These are phyloP conservation scores for Bipolaris victoriae DNA, from an alignment of 2,329 filamentous ascomycete species.

Conservation along the genomic window DNA sequence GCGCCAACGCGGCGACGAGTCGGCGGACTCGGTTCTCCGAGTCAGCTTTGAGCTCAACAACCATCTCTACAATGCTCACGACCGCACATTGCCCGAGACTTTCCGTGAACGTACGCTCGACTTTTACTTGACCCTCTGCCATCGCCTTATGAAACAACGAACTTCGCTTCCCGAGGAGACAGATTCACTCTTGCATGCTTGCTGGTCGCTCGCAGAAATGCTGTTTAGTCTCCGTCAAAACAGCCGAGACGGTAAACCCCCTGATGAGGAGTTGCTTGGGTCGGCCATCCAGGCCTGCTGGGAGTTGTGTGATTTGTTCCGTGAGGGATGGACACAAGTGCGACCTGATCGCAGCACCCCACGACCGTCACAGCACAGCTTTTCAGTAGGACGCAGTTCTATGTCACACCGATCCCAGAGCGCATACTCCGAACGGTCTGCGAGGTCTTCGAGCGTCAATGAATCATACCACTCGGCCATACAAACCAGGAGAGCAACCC, in stretches of 20 bases:
- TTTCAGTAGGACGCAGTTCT: slow-evolving; percentile 52
- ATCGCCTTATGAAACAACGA: slow-evolving; percentile 94
- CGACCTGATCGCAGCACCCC: slow-evolving; percentile 86
- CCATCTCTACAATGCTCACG: slow-evolving; percentile 91
- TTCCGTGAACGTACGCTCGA: slow-evolving; percentile 90
- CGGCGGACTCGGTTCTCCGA: slow-evolving; percentile 82
- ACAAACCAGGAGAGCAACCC: slow-evolving; percentile 43
- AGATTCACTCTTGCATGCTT: slow-evolving; percentile 81
- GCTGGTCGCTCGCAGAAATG: slow-evolving; percentile 91
- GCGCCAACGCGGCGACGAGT: slow-evolving; percentile 75
- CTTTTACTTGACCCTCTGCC: slow-evolving; percentile 92
- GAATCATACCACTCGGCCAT: slow-evolving; percentile 54
- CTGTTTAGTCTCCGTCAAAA: slow-evolving; percentile 89
- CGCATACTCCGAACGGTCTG: slow-evolving; percentile 45
- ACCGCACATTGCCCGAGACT: slow-evolving; percentile 79
- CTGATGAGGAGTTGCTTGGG: slow-evolving; percentile 83
- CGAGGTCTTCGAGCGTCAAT: slow-evolving; percentile 53
- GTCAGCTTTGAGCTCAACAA: slow-evolving; percentile 97
- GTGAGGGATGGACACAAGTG: slow-evolving; percentile 88
- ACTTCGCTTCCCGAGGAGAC: slow-evolving; percentile 79
- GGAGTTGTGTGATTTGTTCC: slow-evolving; percentile 92
- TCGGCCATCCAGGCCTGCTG: slow-evolving; percentile 92
- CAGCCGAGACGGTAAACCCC: slow-evolving; percentile 71
- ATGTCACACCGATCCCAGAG: slow-evolving; percentile 36
- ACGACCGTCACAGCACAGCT: slow-evolving; percentile 77